Evolutionary conservation across 768 basidiomycete species (phyloP), one percentile per base, ranked within the genome.

Genomic region (Pleurotus sapidus): DNA sequence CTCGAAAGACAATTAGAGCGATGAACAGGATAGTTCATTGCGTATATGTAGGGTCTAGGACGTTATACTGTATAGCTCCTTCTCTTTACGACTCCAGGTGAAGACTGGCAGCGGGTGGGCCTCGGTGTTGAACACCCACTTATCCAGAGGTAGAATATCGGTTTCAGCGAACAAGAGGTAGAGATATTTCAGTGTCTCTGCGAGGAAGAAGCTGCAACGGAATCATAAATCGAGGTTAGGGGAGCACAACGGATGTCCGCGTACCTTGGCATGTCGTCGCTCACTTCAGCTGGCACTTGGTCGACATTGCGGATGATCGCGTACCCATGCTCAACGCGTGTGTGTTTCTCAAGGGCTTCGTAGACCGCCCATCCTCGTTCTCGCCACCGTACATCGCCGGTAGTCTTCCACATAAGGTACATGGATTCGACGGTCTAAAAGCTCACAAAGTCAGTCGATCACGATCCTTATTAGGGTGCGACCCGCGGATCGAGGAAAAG

Each of bases 91-190:
- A 12, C 67, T 80, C 89, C 87, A 90, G 18, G 76, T 64, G 58
- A 89, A 87, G 18, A 89, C 75, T 1, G 88, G 89, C 12, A 93
- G 68, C 15, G 91, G 91, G 64, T 93, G 92, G 23, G 89, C 92
- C 66, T 85, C 81, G 0, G 83, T 83, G 59, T 85, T 85, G 60
- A 85, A 83, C 14, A 85, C 82, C 80, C 81, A 85, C 46, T 77
- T 64, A n/a, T 81, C 71, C 17, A 85, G 62, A 3, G 78, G 73
- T n/a, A 91, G 61, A 9, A 79, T 69, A 54, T 90, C 86, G 1
- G 81, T 79, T 25, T 89, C 83, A 49, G 72, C 75, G 69, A 89
- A 91, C 46, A 89, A 67, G 25, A 91, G 73, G 68, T 84, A 84
- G n/a, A 89, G 74, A 66, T 91, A 90, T 68, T 89, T 89, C 54